phyloP scores from a whole-genome alignment of 768 basidiomycete species.

The Termitomyces heimii region DNA sequence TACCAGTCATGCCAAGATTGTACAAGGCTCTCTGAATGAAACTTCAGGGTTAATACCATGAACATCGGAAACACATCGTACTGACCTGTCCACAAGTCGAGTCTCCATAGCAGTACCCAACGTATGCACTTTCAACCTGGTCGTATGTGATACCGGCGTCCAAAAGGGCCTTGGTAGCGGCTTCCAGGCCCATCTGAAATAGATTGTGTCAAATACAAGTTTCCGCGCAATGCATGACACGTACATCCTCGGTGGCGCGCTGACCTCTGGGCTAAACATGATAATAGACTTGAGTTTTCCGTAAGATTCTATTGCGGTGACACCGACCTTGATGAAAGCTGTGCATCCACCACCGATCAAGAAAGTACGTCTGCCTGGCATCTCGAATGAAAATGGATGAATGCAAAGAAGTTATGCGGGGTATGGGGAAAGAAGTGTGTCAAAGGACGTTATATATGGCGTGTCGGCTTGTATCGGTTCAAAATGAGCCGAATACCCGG shows the following conservation, averaged over 20 bases:
- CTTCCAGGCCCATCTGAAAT: constrained; percentile 78
- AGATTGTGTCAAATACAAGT: neutral
- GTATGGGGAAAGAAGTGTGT: neutral
- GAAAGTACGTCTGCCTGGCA: constrained; percentile 48
- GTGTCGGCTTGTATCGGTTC: neutral
- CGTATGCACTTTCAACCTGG: constrained; percentile 62
- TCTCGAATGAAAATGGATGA: constrained; percentile 6
- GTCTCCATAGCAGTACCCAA: constrained; percentile 77
- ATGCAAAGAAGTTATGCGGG: neutral
- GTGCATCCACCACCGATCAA: constrained; percentile 73
- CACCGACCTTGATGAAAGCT: constrained; percentile 66
- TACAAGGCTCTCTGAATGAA: constrained; percentile 62
- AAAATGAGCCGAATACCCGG: neutral
- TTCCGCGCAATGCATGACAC: constrained; percentile 14
- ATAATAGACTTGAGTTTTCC: neutral
- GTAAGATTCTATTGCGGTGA: neutral
- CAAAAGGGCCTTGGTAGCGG: constrained; percentile 79
- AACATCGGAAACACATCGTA: neutral
- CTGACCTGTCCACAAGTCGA: constrained; percentile 71
- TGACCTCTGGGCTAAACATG: constrained; percentile 52
- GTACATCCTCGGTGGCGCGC: constrained; percentile 67
- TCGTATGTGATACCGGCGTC: constrained; percentile 89
- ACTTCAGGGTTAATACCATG: neutral
- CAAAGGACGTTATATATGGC: neutral
- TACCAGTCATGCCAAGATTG: constrained; percentile 76